phyloP scores from a whole-genome alignment of 1,139 yeast species.

The Geotrichum citri-aurantii region DNA sequence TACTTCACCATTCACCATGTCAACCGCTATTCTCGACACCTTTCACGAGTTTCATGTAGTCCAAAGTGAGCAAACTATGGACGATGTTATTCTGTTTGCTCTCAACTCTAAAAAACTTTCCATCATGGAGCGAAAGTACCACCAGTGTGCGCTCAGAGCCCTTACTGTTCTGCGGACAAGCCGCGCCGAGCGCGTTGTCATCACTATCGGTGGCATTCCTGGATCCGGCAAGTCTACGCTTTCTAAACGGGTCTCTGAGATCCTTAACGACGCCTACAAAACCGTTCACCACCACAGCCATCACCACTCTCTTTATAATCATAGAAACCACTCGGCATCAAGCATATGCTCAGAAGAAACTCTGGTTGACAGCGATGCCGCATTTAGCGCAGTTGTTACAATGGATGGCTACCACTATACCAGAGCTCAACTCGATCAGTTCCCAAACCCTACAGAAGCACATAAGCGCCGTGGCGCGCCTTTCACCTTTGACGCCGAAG shows the following conservation, averaged over 20 bases:
- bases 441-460: constrained; percentile 54
- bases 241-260: constrained; percentile 43
- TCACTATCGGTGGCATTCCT: constrained; percentile 68
- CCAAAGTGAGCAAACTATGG: background rate
- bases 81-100: background rate
- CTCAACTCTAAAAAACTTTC: background rate
- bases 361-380: background rate
- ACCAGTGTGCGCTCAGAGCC: background rate
- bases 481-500: constrained; percentile 64
- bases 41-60: background rate
- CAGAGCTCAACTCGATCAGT: constrained; percentile 45
- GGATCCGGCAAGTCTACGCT: constrained; percentile 80
- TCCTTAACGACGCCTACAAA: constrained; percentile 8
- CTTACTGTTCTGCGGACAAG: background rate
- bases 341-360: background rate
- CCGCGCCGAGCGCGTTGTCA: constrained; percentile 39
- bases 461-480: constrained; percentile 75
- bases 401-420: constrained; percentile 85
- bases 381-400: constrained; percentile 38
- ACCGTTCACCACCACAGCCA: background rate
- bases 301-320: background rate
- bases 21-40: background rate
- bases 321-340: background rate
- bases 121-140: background rate
- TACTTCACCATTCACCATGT: background rate